These are phyloP conservation scores for Nothopassalora personata DNA, from an alignment of 2,329 filamentous ascomycete species.

Conservation along the genomic window DNA sequence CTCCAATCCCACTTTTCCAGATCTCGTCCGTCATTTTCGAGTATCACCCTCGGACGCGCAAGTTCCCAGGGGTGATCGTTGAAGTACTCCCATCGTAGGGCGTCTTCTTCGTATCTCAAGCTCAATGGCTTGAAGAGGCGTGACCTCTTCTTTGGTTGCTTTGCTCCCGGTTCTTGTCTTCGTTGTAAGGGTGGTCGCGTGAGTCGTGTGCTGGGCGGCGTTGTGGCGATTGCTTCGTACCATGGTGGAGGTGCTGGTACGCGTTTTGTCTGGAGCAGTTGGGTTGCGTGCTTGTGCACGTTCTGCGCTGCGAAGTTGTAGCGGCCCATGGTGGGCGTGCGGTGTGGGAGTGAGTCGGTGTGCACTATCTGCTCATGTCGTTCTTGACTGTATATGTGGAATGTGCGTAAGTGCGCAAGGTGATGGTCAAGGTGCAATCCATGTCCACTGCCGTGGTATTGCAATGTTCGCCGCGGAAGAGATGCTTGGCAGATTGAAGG, in stretches of 20 bases:
- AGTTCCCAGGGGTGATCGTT: slow-evolving; percentile 96
- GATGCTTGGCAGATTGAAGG: not conserved
- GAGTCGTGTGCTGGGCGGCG: slow-evolving; percentile 57
- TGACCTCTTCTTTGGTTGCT: slow-evolving; percentile 57
- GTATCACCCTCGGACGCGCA: slow-evolving; percentile 74
- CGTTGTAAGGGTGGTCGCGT: slow-evolving; percentile 51
- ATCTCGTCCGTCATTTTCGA: slow-evolving; percentile 84
- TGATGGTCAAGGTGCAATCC: not conserved
- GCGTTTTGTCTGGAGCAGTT: slow-evolving; percentile 44
- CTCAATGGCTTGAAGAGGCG: slow-evolving; percentile 73
- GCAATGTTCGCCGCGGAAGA: slow-evolving; percentile 2
- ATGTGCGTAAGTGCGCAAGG: not conserved
- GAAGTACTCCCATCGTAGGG: slow-evolving; percentile 75
- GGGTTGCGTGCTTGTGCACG: slow-evolving; percentile 49
- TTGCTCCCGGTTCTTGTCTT: slow-evolving; percentile 49
- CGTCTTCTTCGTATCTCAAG: slow-evolving; percentile 78
- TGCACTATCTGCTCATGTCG: not conserved
- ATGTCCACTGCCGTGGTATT: not conserved
- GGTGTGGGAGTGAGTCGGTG: not conserved
- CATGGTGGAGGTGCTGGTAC: slow-evolving; percentile 46
- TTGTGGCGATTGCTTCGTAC: slow-evolving; percentile 52
- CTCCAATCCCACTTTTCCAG: slow-evolving; percentile 73
- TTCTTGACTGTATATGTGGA: not conserved
- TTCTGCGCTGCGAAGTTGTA: slow-evolving; percentile 49
- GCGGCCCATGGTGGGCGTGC: slow-evolving; percentile 42